Evolutionary conservation across 495 filamentous ascomycete genomes (phyloP), one percentile per base, ranked within the genome.

Genomic region (Pyronema domesticum): DNA sequence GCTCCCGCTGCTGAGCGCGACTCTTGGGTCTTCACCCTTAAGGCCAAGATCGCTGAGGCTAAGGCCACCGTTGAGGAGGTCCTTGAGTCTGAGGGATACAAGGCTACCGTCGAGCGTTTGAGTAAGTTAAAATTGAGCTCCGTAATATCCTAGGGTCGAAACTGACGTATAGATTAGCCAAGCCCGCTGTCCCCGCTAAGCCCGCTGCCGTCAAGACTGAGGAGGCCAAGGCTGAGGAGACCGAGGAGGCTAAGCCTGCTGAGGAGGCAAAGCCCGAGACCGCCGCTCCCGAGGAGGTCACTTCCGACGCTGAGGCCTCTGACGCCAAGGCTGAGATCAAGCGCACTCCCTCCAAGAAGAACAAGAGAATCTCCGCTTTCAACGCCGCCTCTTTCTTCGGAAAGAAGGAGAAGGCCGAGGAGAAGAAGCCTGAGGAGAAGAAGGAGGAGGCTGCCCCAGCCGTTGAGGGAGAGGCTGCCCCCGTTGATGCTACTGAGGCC

Each of bases 361-460:
- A 83, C 68, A 94, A 94, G 81, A 82, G 86, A 56, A 64, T 71
- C 42, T 88, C 85, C 64, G 80, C 94, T 71, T 93, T 96, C 68
- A 84, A 81, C 15, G 47, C 17, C 37, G 36, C 18, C 42, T 39
- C 44, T 37, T 62, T 65, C 55, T 42, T 58, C 14, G 53, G 55
- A 0, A 68, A 66, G 60, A 60, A 60, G 40, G 61, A 57, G 37
- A 56, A 61, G 40, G 56, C 56, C 4, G 70, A 68, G 43, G 64
- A 71, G 62, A 55, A 58, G 54, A 65, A 69, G 51, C 61, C 57
- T 6, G 60, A 61, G 23, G 60, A 59, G 11, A 68, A 67, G 51
- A 67, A 71, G 59, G 61, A 69, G 64, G 64, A 64, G 9, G 62
- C 64, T 14, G 42, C 65, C 8, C 49, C 65, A 55, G 61, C 65